phyloP scores from a whole-genome alignment of 768 basidiomycete genomes.

The Mycena latifolia region DNA sequence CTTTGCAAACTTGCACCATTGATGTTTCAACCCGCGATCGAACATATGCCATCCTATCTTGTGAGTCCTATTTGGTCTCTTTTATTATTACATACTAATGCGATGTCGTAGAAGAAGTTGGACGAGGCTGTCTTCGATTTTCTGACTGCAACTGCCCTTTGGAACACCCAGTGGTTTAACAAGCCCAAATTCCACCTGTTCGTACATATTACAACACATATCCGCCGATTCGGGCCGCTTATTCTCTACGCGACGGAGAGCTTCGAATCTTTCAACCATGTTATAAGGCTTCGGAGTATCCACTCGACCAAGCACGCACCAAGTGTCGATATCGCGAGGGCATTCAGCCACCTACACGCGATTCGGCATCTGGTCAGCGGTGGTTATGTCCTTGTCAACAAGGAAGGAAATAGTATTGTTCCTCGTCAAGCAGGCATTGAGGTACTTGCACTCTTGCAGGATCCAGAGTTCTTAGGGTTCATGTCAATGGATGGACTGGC shows the following conservation, averaged over 20 bases:
- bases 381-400: no score
- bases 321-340: no score
- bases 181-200: slow-evolving; percentile 48
- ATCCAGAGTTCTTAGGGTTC: no score
- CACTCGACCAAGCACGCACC: slow-evolving; percentile 39
- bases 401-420: no score
- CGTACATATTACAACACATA: slow-evolving; percentile 38
- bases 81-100: no score
- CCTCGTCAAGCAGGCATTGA: no score
- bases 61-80: no score
- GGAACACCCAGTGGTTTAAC: slow-evolving; percentile 34
- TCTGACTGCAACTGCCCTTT: slow-evolving; percentile 28
- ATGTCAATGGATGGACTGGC: no score
- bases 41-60: slow-evolving; percentile 27
- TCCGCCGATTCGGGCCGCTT: slow-evolving; percentile 44
- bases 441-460: no score
- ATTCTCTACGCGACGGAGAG: slow-evolving; percentile 44
- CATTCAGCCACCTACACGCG: no score
- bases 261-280: slow-evolving; percentile 45
- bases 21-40: slow-evolving; percentile 40
- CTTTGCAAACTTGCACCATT: slow-evolving; percentile 36
- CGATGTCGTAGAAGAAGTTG: no score
- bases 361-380: no score
- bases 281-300: slow-evolving; percentile 40
- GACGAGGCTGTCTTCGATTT: slow-evolving; percentile 8